Base-by-base conservation (phyloP, 164 flowering plant genomes). In the Macadamia tetraphylla region DNA sequence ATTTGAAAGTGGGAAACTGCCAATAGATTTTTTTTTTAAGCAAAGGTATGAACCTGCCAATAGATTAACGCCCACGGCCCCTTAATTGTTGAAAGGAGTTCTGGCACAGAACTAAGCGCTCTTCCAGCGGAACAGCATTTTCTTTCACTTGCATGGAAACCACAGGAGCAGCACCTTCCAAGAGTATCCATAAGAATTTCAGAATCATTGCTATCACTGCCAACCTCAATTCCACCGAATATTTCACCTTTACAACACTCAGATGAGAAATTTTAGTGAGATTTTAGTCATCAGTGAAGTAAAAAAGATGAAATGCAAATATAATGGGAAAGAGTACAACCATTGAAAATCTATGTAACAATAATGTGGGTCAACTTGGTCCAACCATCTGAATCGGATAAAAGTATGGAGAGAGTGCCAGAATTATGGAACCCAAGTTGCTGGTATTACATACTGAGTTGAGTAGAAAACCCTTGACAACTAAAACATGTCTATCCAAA, bases 11-110 rank as follows among this genome's bases (percentile, higher is more conserved):
- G 40, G 40, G 5, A 35, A 35, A 35, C 40, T 35, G 40, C 40
- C 40, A 35, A 35, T 35, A 35, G 3, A 35, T 35, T 23, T 23
- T 23, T 23, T 23, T 23, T 35, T 35, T 35, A 35, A 35, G 40
- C 60, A 64, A 67, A 71, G 42, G 12, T 71, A 59, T 30, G 60
- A 85, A 92, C 99, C 99, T 95, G 99, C 96, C 96, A 92, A 78
- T 86, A 95, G 59, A 89, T 80, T 44, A 89, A 52, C 71, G 96
- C 88, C 98, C 98, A 95, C 56, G 99, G 99, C 42, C 99, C 99
- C 81, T 75, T 88, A 69, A 95, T 83, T 53, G 61, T 58, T 52
- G 99, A 95, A 79, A 95, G 91, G 72, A 91, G 83, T 70, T 88
- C 80, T 1, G 86, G 82, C 66, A 92, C 83, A 68, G 91, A 76